These are phyloP conservation scores for Abortiporus biennis DNA, from an alignment of 1,284 basidiomycete genomes.

Conservation along the genomic window DNA sequence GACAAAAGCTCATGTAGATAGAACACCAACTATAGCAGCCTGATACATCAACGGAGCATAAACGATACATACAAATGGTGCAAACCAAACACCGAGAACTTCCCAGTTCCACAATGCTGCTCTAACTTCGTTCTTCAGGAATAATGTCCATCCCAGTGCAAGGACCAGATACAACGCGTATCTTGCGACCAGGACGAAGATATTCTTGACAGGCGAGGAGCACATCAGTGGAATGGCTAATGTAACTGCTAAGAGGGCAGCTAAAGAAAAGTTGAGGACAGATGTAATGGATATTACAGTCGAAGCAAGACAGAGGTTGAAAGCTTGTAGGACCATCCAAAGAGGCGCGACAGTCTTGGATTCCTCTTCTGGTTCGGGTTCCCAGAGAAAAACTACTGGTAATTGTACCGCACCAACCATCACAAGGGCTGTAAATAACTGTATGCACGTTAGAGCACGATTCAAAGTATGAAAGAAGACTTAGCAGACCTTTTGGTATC, in stretches of 20 bases:
- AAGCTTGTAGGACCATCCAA: slow-evolving; percentile 53
- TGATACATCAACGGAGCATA: slow-evolving; percentile 68
- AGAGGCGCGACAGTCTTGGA: slow-evolving; percentile 29
- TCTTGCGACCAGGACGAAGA: slow-evolving; percentile 26
- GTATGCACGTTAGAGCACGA: slow-evolving; percentile 8
- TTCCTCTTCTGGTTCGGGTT: slow-evolving; percentile 8
- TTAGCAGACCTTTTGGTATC: too few species aligned
- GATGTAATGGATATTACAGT: slow-evolving; percentile 80
- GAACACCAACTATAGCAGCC: slow-evolving; percentile 49
- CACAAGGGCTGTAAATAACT: slow-evolving; percentile 14
- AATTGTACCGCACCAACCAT: slow-evolving; percentile 17
- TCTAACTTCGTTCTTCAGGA: slow-evolving; percentile 34
- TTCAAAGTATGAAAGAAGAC: slow-evolving; percentile 9
- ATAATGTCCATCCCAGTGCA: slow-evolving; percentile 52
- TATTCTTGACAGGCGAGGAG: slow-evolving; percentile 28
- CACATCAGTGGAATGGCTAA: slow-evolving; percentile 58
- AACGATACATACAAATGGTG: slow-evolving; percentile 66
- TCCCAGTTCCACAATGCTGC: slow-evolving; percentile 66
- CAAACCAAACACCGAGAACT: slow-evolving; percentile 67
- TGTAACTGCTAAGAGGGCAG: slow-evolving; percentile 58
- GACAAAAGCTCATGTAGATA: too few species aligned
- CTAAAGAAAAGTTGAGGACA: slow-evolving; percentile 87
- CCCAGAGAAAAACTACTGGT: slow-evolving; percentile 17
- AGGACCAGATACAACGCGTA: slow-evolving; percentile 41
- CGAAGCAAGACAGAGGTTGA: slow-evolving; percentile 74